These are phyloP conservation scores for Trypanosoma rangeli DNA, from an alignment of 208 protist genomes.

Conservation along the genomic window DNA sequence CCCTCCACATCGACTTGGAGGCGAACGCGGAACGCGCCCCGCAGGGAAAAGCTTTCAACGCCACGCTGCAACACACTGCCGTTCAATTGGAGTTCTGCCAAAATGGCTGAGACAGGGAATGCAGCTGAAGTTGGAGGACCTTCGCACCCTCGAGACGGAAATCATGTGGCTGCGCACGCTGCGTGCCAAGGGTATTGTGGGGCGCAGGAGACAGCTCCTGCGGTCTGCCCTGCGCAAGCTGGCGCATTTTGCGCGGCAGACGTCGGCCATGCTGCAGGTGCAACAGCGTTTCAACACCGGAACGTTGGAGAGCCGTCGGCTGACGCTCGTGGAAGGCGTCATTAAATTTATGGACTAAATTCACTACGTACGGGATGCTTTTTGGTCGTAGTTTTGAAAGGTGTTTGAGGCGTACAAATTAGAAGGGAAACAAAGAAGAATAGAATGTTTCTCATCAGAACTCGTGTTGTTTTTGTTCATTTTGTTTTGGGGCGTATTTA, in stretches of 20 bases:
- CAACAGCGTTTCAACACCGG: slow-evolving; percentile 39
- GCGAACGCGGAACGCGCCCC: slow-evolving; percentile 20
- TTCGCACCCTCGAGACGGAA: slow-evolving; percentile 24
- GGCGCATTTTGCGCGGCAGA: slow-evolving; percentile 21
- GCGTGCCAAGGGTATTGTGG: slow-evolving; percentile 28
- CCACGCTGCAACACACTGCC: slow-evolving; percentile 25
- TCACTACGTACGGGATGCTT: slow-evolving; percentile 12
- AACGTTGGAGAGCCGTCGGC: slow-evolving; percentile 44
- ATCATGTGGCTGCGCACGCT: slow-evolving; percentile 25
- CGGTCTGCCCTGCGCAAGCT: slow-evolving; percentile 22
- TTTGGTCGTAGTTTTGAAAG: slow-evolving; percentile 12
- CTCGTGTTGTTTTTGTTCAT: too few species aligned
- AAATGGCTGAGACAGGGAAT: slow-evolving; percentile 51
- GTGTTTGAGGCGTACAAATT: too few species aligned
- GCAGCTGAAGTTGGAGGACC: slow-evolving; percentile 37
- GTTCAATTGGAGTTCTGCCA: slow-evolving; percentile 54
- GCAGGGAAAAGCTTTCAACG: slow-evolving; percentile 20
- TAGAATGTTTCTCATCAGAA: too few species aligned
- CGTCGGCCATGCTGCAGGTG: slow-evolving; percentile 27
- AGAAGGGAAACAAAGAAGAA: too few species aligned
- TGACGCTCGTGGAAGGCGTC: slow-evolving; percentile 33
- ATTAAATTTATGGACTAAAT: slow-evolving; percentile 25
- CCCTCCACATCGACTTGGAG: slow-evolving; percentile 42
- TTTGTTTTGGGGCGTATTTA: too few species aligned
- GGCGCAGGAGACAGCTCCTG: slow-evolving; percentile 31